phyloP scores from a whole-genome alignment of 768 basidiomycete genomes.

The Phaeolepiota aurea region DNA sequence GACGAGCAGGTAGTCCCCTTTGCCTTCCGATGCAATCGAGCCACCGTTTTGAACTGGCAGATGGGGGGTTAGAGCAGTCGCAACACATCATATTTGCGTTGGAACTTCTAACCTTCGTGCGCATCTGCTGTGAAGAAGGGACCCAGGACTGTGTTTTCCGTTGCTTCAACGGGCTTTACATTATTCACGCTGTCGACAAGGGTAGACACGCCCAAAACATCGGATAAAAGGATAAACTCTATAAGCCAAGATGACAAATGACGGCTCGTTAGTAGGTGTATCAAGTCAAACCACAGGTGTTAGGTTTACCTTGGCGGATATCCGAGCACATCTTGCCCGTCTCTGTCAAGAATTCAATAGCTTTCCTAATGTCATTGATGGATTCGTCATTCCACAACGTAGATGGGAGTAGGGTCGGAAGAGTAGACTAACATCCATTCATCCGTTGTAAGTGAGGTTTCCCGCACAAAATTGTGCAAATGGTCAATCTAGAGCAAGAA shows the following conservation, averaged over 20 bases:
- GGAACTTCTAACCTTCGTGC: slow-evolving; percentile 48
- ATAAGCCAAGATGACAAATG: slow-evolving; percentile 12
- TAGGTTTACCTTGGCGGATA: slow-evolving; percentile 43
- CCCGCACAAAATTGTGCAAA: slow-evolving; percentile 65
- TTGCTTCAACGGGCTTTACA: slow-evolving; percentile 50
- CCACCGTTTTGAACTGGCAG: slow-evolving; percentile 56
- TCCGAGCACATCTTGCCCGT: slow-evolving; percentile 68
- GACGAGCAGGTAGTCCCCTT: slow-evolving; percentile 79
- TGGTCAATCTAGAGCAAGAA: slow-evolving; percentile 51
- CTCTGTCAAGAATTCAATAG: slow-evolving; percentile 71
- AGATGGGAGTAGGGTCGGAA: neutral
- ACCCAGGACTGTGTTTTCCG: slow-evolving; percentile 71
- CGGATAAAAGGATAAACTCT: slow-evolving; percentile 85
- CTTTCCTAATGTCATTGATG: slow-evolving; percentile 22
- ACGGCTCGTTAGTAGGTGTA: neutral
- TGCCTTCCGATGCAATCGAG: slow-evolving; percentile 81
- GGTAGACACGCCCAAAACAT: slow-evolving; percentile 69
- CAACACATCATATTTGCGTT: neutral
- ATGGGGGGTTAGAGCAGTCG: neutral
- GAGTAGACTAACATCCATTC: slow-evolving; percentile 63
- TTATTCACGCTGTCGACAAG: slow-evolving; percentile 74
- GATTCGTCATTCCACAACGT: slow-evolving; percentile 5
- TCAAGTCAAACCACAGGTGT: neutral
- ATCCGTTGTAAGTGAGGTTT: slow-evolving; percentile 70
- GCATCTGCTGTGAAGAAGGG: slow-evolving; percentile 81